phyloP scores from a whole-genome alignment of 1,139 yeast genomes.

The Saccharomyces hybrid region DNA sequence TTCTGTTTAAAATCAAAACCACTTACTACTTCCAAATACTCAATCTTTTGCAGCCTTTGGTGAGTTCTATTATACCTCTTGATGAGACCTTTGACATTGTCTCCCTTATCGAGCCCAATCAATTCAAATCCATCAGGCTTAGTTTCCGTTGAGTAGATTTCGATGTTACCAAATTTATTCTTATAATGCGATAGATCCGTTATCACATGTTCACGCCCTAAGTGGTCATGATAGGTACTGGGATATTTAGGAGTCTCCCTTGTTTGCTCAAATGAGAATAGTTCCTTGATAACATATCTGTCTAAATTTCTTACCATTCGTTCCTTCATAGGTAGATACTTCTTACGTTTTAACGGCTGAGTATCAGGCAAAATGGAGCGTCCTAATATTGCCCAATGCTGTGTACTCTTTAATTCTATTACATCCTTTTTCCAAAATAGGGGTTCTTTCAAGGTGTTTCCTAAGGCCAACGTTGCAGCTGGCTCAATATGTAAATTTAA shows the following conservation, averaged over 20 bases:
- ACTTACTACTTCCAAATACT: slow-evolving; percentile 21
- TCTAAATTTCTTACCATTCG: slow-evolving; percentile 3
- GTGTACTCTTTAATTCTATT: slow-evolving; percentile 15
- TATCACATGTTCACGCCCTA: slow-evolving; percentile 7
- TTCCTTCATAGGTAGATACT: slow-evolving; percentile 7
- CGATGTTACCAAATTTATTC: slow-evolving; percentile 21
- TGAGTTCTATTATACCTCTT: slow-evolving; percentile 9
- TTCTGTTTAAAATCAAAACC: slow-evolving; percentile 25
- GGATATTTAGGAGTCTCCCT: slow-evolving; percentile 15
- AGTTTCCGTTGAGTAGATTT: slow-evolving; percentile 13
- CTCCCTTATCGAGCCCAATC: slow-evolving; percentile 2
- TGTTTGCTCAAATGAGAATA: slow-evolving; percentile 23
- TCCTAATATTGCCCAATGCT: slow-evolving; percentile 26
- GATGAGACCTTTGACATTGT: slow-evolving; percentile 7
- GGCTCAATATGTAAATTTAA: slow-evolving; percentile 5
- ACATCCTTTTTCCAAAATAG: slow-evolving; percentile 19
- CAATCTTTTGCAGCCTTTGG: slow-evolving; percentile 4
- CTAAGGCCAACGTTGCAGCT: not conserved
- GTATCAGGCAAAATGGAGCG: slow-evolving; percentile 11
- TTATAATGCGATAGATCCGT: slow-evolving; percentile 14
- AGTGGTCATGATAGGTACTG: slow-evolving; percentile 4
- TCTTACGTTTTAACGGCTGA: slow-evolving; percentile 15
- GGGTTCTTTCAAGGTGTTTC: slow-evolving; percentile 1
- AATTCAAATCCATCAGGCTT: slow-evolving; percentile 20
- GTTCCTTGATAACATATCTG: slow-evolving; percentile 7